Evolutionary conservation across 176 grass and related monocot species (phyloP), one percentile per base, ranked within the genome.

Genomic region (Oryza australiensis): DNA sequence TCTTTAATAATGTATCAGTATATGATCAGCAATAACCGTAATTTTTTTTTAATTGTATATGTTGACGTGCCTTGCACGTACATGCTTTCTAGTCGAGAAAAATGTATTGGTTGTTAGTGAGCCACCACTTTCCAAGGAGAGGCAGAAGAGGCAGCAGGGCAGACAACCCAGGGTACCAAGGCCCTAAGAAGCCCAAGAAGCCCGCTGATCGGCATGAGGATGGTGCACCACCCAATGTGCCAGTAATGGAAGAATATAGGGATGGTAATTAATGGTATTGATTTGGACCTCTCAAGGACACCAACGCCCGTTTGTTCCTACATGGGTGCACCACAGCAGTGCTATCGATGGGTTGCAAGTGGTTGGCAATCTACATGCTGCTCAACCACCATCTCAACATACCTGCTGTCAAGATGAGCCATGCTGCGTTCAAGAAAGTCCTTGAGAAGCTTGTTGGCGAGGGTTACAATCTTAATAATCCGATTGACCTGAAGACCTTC

Each of bases 311-410:
- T 90, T 22, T 90, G 88, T 45, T 90, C 83, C 18, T 90, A 83
- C 57, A 90, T 83, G 22, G 88, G 88, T 20, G 43, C 76, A 26
- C 69, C 88, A 28, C 88, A 86, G 48, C 88, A 85, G 45, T 90
- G 88, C 66, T 90, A 90, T 30, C 79, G 83, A 12, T 90, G 88
- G 88, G 88, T 83, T 12, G 83, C 84, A 29, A 83, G 88, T 62
- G 88, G 88, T 3, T 90, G 88, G 88, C 88, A 90, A 30, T 90
- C 88, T 49, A 83, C 88, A 0, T 90, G 88, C 42, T 90, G 88
- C 77, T 86, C 88, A 7, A 90, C 83, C 55, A 90, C 77, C 26
- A 86, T 90, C 66, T 90, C 88, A 72, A 78, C 38, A 35, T 76
- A 90, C 65, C 88, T 83, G 8, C 45, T 90, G 12, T 83, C 88